phyloP scores from a whole-genome alignment of 2,329 filamentous ascomycete genomes.

The Chrysosporium keratinophilum region DNA sequence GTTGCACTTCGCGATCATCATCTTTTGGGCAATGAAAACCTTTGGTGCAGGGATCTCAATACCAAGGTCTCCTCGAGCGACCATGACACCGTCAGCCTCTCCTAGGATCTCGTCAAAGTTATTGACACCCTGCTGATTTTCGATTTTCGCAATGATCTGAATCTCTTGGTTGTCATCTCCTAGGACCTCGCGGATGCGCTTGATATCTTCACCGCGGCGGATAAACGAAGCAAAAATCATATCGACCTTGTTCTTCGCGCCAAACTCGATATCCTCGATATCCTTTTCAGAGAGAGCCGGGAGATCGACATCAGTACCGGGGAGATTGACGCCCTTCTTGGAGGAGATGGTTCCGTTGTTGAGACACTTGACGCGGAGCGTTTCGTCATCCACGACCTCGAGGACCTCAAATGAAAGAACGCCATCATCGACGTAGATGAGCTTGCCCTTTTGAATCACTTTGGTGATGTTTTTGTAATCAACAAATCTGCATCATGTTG shows the following conservation, averaged over 20 bases:
- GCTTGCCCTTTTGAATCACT: slow-evolving; percentile 81
- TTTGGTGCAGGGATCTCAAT: slow-evolving; percentile 98
- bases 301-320: slow-evolving; percentile 96
- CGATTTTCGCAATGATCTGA: slow-evolving; percentile 99
- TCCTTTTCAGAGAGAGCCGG: slow-evolving; percentile 97
- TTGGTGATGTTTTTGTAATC: slow-evolving; percentile 99
- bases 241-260: slow-evolving; percentile 97
- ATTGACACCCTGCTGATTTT: slow-evolving; percentile 99
- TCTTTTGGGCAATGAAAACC: slow-evolving; percentile 99
- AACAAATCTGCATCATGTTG: slow-evolving; percentile 56
- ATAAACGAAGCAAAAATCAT: slow-evolving; percentile 99
- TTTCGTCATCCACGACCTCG: slow-evolving; percentile 78
- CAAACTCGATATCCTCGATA: slow-evolving; percentile 83
- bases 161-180: slow-evolving; percentile 89
- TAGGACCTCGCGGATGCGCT: slow-evolving; percentile 79
- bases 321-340: slow-evolving; percentile 98
- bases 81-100: slow-evolving; percentile 98
- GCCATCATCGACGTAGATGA: slow-evolving; percentile 97
- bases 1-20: slow-evolving; percentile 99
- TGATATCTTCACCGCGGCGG: slow-evolving; percentile 85
- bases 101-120: slow-evolving; percentile 96
- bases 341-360: slow-evolving; percentile 99
- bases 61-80: slow-evolving; percentile 93
- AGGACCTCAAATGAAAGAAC: slow-evolving; percentile 94
- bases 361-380: slow-evolving; percentile 70